Base-by-base conservation (phyloP, 2,329 filamentous ascomycete genomes). In the Phoma sp. region DNA sequence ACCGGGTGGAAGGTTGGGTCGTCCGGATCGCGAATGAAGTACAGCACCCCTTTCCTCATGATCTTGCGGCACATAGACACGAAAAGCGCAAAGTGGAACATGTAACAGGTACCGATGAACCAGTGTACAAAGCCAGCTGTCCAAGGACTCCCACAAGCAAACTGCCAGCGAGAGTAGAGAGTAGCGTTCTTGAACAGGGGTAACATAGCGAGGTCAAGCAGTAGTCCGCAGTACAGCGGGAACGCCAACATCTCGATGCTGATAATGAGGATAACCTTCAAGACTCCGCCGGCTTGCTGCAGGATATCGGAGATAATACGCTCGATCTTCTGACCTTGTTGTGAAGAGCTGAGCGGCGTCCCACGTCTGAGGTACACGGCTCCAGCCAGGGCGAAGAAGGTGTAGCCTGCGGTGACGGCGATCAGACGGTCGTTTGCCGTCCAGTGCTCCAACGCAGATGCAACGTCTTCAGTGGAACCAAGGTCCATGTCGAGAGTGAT, bases 41-140 rank as follows among this genome's bases (percentile, higher is more conserved):
- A 98, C 55, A 99, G 81, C 36, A 99, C 95, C 46, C 95, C 95
- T 64, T 87, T 92, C 60, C 95, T 88, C 88, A 99, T 91, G 55
- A 98, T 96, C 79, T 96, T 97, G 60, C 95, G 88, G 76, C 95
- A 99, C 93, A 99, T 98, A 52, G 93, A 96, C 17, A 99, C 95
- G 72, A 99, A 99, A 3, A 99, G 84, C 5, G 95, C 95, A 73
- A 99, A 99, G 74, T 99, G 95, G 78, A 99, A 99, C 96, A 99
- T 99, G 76, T 99, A 99, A 60, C 93, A 96, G 3, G 95, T 99
- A 43, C 95, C 95, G 52, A 97, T 89, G 71, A 99, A 99, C 95
- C 95, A 99, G 74, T 99, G 95, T 47, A 98, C 90, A 73, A 99
- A 99, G 13, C 96, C 86, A 13, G 94, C 96, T 0, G 92, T 97